Conservation (phyloP, 306 rosid genomes). For the Trifolium fragiferum region DNA sequence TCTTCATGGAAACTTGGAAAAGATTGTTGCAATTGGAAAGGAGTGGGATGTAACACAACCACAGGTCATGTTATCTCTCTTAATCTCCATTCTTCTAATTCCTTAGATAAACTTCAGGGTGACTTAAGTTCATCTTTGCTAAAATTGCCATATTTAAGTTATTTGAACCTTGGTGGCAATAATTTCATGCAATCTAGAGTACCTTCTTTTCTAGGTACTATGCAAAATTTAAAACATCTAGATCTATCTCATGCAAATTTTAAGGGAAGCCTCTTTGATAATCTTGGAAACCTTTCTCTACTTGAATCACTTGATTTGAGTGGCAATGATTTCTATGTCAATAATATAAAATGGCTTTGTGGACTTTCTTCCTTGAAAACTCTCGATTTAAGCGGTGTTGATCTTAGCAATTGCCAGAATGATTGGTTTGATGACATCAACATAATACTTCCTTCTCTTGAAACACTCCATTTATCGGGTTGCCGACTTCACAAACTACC, state of each 20-base stretch:
- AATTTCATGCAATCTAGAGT: constrained; percentile 1
- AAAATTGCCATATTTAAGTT: constrained; percentile 28
- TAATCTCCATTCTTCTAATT: constrained; percentile 20
- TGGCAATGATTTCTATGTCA: background rate
- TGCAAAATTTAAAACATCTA: constrained; percentile 32
- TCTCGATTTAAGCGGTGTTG: constrained; percentile 35
- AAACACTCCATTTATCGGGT: constrained; percentile 16
- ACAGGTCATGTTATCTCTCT: constrained; percentile 45
- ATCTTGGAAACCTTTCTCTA: constrained; percentile 35
- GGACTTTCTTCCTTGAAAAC: constrained; percentile 30
- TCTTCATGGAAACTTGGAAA: constrained; percentile 17
- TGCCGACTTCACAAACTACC: constrained; percentile 17
- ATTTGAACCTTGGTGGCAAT: constrained; percentile 37
- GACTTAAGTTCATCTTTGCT: constrained; percentile 28
- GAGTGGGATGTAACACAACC: constrained; percentile 40
- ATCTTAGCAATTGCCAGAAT: background rate
- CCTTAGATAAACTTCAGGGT: background rate
- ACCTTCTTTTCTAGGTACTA: constrained; percentile 31
- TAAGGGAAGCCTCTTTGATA: constrained; percentile 6
- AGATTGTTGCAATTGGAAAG: constrained; percentile 43
- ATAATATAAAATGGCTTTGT: constrained; percentile 27
- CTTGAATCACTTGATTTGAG: constrained; percentile 40
- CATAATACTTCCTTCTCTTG: background rate
- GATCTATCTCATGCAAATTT: constrained; percentile 37
- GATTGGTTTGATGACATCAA: constrained; percentile 34